Conservation (phyloP, 306 rosid species). For the Prunus kanzakura region DNA sequence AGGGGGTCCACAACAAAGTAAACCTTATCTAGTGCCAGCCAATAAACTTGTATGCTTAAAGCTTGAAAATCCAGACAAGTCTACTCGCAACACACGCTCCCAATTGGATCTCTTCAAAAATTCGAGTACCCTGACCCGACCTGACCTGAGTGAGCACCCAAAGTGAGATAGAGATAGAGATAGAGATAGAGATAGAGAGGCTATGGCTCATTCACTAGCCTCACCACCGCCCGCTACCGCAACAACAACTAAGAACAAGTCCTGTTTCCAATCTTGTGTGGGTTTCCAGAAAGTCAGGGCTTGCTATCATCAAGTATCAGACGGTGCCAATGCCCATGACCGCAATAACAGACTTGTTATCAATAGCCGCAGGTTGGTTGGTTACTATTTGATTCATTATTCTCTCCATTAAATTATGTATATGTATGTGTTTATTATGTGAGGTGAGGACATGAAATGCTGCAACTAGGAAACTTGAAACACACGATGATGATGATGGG, state of each 20-base stretch:
- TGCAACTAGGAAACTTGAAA: no score
- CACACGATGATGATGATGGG: no score
- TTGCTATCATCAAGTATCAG: slow-evolving; percentile 7
- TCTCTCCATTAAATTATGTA: no score
- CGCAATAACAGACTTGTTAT: no score
- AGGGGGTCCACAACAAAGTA: slow-evolving; percentile 53
- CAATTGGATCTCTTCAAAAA: not conserved
- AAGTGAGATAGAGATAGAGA: not conserved
- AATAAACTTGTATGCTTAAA: slow-evolving; percentile 35
- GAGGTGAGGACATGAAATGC: no score
- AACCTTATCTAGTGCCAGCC: slow-evolving; percentile 70
- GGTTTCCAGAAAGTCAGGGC: slow-evolving; percentile 22
- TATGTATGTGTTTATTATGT: no score
- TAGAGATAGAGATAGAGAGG: not conserved
- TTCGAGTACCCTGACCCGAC: no score
- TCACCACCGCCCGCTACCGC: slow-evolving; percentile 32
- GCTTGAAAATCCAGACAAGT: slow-evolving; percentile 24
- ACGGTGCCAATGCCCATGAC: not conserved
- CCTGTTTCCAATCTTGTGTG: slow-evolving; percentile 3
- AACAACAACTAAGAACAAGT: slow-evolving; percentile 16
- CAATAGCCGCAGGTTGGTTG: no score
- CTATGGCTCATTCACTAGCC: slow-evolving; percentile 56
- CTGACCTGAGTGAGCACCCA: no score
- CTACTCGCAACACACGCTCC: not conserved
- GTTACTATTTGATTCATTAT: no score